Percentiles rank a stretch among this genome's conserved stretches.
These are phyloP conservation scores for Calendula officinalis DNA, from an alignment of 129 eudicot species.

Conservation along the genomic window DNA sequence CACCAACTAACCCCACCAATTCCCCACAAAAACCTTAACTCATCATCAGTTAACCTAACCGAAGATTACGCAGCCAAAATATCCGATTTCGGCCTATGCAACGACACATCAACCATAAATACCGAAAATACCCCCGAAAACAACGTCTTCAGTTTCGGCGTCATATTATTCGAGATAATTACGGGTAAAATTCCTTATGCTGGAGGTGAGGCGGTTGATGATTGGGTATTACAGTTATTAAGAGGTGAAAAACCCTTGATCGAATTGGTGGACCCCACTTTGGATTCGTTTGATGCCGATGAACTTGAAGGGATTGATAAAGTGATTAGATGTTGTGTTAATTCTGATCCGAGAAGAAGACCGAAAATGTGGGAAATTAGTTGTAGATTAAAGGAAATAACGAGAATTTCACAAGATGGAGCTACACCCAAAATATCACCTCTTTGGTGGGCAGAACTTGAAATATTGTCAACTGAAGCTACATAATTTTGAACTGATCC, in stretches of 20 bases:
- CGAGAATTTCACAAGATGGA: conserved; percentile 65
- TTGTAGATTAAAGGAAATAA: conserved; percentile 66
- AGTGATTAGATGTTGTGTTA: conserved; percentile 55
- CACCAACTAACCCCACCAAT: conserved; percentile 76
- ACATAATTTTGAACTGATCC: conserved; percentile 29
- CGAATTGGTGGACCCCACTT: conserved; percentile 67
- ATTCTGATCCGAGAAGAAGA: conserved; percentile 43
- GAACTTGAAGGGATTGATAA: conserved; percentile 53
- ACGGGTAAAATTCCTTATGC: conserved; percentile 69
- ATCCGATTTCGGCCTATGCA: conserved; percentile 71
- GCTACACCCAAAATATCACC: conserved; percentile 85
- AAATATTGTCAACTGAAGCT: conserved; percentile 67
- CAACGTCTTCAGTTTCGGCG: conserved; percentile 77
- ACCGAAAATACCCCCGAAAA: conserved; percentile 48
- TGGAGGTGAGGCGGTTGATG: conserved; percentile 46
- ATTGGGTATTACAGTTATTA: conserved; percentile 82
- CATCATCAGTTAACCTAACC: conserved; percentile 65
- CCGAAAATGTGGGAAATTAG: conserved; percentile 61
- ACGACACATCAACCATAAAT: conserved; percentile 35
- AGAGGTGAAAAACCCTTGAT: conserved; percentile 36
- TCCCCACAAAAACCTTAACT: conserved; percentile 58
- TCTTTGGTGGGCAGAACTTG: conserved; percentile 97
- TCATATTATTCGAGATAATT: conserved; percentile 66
- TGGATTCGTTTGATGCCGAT: conserved; percentile 46
- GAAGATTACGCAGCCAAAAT: conserved; percentile 94